Evolutionary conservation across 805 yeast species (phyloP), one percentile per base, ranked within the genome.

Genomic region (Saturnispora diversa): DNA sequence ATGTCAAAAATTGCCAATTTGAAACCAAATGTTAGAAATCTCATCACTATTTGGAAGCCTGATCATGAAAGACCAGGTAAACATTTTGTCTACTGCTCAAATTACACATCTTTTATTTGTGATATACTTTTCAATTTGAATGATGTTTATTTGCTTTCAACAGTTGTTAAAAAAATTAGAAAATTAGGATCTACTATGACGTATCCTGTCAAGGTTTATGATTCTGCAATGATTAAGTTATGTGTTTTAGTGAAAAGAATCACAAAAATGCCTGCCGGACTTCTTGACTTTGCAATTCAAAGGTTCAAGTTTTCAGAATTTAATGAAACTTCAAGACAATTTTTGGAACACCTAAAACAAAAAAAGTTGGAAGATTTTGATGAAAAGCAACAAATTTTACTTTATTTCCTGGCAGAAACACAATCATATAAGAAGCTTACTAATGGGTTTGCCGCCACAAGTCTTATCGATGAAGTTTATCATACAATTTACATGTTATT

Each of bases 11-110:
- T 86, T 13, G 72, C 88, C 39, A 69, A 83, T 6, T 58, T 85
- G 36, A 84, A 78, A 49, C 68, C 86, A 1, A 69, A 74, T 2
- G 75, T 77, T 31, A 83, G 86, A 53, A 75, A 80, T 9, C 68
- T 92, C 28, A 75, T 88, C 1, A 81, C 76, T 48, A 84, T 92
- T 43, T 92, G 98, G 97, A 86, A 86, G 50, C 94, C 97, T 0
- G 95, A 87, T 35, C 59, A 69, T 50, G 98, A 94, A 57, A 63
- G 94, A 16, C 92, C 97, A 0, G 99, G 99, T 0, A 85, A 84
- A 50, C 96, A 90, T 59, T 90, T 87, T 56, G 76, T 75, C 9
- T 86, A 82, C 59, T 80, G 81, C 24, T 71, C 68, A 47, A 75
- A 77, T 40, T 90, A 92, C 54, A 72, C 84, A 17, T 56, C 64